Conservation (phyloP, 2,329 filamentous ascomycete species). For the Aspergillus pseudoterreus region DNA sequence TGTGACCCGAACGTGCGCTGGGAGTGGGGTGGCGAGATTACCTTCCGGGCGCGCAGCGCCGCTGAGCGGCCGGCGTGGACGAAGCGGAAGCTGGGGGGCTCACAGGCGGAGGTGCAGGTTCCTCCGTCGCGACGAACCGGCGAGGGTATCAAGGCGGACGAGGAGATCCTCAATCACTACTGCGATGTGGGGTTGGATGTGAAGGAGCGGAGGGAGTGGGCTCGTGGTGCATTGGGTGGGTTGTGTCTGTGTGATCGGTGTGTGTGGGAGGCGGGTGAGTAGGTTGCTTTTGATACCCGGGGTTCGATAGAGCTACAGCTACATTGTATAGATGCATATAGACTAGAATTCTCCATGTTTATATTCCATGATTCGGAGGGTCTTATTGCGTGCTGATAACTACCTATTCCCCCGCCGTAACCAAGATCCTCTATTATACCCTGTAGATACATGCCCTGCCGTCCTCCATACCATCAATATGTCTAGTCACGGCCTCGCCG, state of each 20-base stretch:
- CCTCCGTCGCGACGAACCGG: conserved; percentile 42
- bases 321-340: neutral
- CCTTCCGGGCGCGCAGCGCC: conserved; percentile 31
- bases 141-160: conserved; percentile 61
- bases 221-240: conserved; percentile 79
- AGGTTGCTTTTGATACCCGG: neutral
- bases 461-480: neutral
- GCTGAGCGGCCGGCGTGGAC: conserved; percentile 37
- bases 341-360: no score
- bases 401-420: no score
- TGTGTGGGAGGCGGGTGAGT: conserved; percentile 58
- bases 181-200: conserved; percentile 80
- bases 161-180: conserved; percentile 92
- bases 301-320: neutral
- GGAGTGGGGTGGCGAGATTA: conserved; percentile 69
- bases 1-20: conserved; percentile 93
- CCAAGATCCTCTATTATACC: no score
- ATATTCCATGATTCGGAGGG: no score
- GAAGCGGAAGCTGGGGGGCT: conserved; percentile 7
- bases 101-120: conserved; percentile 10
- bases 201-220: conserved; percentile 81
- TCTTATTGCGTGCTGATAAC: no score
- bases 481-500: conserved; percentile 11
- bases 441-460: neutral
- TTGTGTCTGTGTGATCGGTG: conserved; percentile 85